Base-by-base conservation (phyloP, 1,284 basidiomycete genomes). In the Ganoderma sp. region DNA sequence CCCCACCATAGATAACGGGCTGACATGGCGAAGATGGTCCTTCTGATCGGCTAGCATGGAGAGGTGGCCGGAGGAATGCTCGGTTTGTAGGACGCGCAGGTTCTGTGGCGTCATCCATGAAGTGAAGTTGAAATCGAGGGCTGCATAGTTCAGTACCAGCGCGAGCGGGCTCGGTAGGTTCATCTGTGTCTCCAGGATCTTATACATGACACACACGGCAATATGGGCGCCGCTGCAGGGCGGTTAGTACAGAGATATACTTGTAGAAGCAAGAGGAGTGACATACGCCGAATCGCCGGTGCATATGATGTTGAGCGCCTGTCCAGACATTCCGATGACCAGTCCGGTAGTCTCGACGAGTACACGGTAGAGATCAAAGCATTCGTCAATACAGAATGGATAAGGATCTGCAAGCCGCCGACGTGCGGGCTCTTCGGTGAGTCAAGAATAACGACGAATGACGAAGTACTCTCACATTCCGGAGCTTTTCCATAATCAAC, bases 401-500 rank as follows among this genome's bases (percentile, higher is more conserved):
- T 95, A 98, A 3, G 96, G 96, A 83, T 97, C 95, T 97, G 32
- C 32, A 22, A 15, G 42, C 22, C 48, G 56, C 62, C 43, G 34
- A 34, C 9, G 19, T 28, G 39, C 62, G 56, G 32, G 52, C 37
- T 62, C 58, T 25, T 56, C 64, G 66, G 64, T 70, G 50, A 69
- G 43, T 22, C 9, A n/a, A 62, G 42, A 50, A 37, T 28, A 63
- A 43, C 32, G 14, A 19, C 39, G 3, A 32, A 61, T 19, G 4
- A 61, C 32, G 37, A 32, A 48, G 42, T 10, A 34, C 19, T 82
- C 89, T 80, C 78, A 95, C 95, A 96, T 84, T 97, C 96, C 7
- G 97, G 97, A 34, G 96, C 95, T 81, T 99, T 99, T 65, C 96
- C 94, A 78, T 99, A 99, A 74, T 99, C 95, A 62, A 99, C 88